phyloP scores from a whole-genome alignment of 192 early-diverging fungal genomes.

The Backusella morwellensis region DNA sequence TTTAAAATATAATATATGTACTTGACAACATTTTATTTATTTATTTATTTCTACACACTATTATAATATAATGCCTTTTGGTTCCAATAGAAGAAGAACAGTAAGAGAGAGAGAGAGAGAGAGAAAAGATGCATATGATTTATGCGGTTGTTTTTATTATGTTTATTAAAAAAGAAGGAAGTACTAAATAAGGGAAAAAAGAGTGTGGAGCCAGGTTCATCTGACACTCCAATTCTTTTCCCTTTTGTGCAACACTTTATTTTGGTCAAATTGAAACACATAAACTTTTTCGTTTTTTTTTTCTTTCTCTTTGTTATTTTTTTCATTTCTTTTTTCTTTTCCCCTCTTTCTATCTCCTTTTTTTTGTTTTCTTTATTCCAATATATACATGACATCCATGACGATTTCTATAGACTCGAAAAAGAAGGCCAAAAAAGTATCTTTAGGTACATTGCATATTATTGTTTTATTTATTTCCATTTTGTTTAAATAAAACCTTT shows the following conservation, averaged over 20 bases:
- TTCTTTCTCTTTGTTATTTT: background rate
- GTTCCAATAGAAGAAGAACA: background rate
- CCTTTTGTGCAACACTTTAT: background rate
- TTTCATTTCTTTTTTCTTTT: background rate
- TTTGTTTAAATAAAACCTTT: background rate
- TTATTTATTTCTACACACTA: background rate
- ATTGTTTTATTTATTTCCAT: background rate
- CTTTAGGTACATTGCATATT: background rate
- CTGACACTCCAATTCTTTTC: background rate
- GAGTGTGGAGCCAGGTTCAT: background rate
- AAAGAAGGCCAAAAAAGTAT: slow-evolving; percentile 9
- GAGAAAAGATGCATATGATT: background rate
- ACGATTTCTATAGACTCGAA: background rate
- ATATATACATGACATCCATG: background rate
- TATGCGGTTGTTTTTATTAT: background rate
- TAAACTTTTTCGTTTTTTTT: slow-evolving; percentile 4
- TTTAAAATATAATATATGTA: background rate
- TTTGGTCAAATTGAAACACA: background rate
- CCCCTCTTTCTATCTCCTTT: background rate
- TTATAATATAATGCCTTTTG: too few species aligned
- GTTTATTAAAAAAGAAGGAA: background rate
- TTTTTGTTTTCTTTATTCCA: background rate
- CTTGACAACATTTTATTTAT: background rate
- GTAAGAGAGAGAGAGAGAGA: background rate
- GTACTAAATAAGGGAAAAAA: background rate